phyloP scores from a whole-genome alignment of 495 filamentous ascomycete genomes.

The Penicillium longicatenatum region DNA sequence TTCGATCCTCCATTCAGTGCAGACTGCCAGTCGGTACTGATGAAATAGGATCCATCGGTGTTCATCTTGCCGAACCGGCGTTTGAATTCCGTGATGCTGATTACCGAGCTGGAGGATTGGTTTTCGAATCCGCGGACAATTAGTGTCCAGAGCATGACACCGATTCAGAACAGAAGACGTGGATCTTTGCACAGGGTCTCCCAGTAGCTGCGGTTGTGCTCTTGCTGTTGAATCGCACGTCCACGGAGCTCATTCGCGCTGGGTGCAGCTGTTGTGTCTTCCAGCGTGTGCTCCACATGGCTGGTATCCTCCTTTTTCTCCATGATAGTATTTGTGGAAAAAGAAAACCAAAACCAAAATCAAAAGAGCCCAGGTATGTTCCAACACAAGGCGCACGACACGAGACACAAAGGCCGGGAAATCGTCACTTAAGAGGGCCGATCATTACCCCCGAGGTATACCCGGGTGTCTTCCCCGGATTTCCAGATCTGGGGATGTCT shows the following conservation, averaged over 20 bases:
- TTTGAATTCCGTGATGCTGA: constrained; percentile 4
- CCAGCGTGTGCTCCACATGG: neutral
- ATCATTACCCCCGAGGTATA: too few species aligned
- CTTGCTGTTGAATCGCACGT: constrained; percentile 8
- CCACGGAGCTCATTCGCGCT: neutral
- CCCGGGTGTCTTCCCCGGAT: too few species aligned
- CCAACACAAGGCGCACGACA: too few species aligned
- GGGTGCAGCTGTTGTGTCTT: neutral
- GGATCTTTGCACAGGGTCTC: constrained; percentile 1
- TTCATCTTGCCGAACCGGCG: neutral
- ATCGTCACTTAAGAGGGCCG: too few species aligned
- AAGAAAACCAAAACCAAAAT: neutral
- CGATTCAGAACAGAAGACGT: constrained; percentile 4
- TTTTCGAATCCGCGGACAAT: constrained; percentile 5
- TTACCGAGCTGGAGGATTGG: constrained; percentile 1
- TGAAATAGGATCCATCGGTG: neutral
- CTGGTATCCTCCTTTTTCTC: neutral
- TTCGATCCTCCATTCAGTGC: constrained; percentile 1
- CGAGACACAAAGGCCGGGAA: too few species aligned
- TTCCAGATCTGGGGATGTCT: too few species aligned
- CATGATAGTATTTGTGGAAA: neutral
- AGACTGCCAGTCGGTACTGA: neutral
- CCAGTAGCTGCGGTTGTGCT: constrained; percentile 7
- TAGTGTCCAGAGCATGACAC: constrained; percentile 4
- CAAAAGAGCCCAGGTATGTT: too few species aligned